Evolutionary conservation across 306 rosid genomes (phyloP).

Genomic region (Cucumis cinereus): DNA sequence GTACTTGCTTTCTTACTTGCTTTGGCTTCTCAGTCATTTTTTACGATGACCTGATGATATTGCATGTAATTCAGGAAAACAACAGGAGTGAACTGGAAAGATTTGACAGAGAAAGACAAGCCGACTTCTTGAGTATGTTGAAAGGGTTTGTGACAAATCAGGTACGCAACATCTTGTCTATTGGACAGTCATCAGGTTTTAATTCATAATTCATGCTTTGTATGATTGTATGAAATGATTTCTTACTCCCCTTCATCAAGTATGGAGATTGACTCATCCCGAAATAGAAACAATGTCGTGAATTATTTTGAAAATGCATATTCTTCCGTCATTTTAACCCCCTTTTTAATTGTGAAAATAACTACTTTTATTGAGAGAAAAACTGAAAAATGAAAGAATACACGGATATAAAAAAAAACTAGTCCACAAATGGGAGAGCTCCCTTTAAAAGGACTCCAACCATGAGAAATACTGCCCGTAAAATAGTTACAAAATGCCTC

Average conservation of each 20-base stretch:
- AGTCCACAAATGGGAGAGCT: too few relatives aligned
- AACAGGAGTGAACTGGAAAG: conserved; percentile 85
- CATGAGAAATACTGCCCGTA: too few relatives aligned
- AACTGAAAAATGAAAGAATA: too few relatives aligned
- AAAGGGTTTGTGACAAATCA: conserved; percentile 87
- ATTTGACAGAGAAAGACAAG: conserved; percentile 65
- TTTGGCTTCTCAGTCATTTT: neutral
- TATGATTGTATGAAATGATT: neutral
- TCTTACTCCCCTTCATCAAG: neutral
- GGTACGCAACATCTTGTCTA: conserved; percentile 28
- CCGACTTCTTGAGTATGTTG: conserved; percentile 82
- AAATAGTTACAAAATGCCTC: too few relatives aligned
- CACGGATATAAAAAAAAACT: too few relatives aligned
- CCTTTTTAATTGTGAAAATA: too few relatives aligned
- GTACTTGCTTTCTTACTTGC: neutral
- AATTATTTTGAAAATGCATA: neutral
- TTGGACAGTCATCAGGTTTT: neutral
- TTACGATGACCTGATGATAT: neutral
- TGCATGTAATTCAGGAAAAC: conserved; percentile 55
- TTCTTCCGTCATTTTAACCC: neutral
- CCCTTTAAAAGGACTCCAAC: too few relatives aligned
- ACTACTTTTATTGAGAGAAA: too few relatives aligned
- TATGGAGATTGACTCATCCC: neutral
- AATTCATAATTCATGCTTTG: neutral
- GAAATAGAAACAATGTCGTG: neutral